These are phyloP conservation scores for Cercospora sp. DNA, from an alignment of 2,329 filamentous ascomycete genomes.

Conservation along the genomic window DNA sequence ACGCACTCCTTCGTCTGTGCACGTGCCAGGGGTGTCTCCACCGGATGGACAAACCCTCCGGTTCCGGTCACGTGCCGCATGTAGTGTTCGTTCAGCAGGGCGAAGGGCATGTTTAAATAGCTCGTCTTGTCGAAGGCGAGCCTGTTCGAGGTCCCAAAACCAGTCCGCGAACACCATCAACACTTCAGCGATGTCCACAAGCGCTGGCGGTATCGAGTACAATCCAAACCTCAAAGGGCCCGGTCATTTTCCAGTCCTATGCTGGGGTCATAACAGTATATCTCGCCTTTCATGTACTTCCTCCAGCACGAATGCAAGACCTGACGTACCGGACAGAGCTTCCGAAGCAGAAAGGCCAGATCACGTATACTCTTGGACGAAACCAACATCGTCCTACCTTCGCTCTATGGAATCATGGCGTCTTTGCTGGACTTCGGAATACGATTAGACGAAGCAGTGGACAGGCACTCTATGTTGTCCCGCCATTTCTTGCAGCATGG, in stretches of 20 bases:
- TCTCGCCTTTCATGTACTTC: not conserved
- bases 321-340: conserved; percentile 3
- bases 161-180: not conserved
- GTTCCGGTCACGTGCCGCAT: not conserved
- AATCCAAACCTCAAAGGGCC: conserved; percentile 11
- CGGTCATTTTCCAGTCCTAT: conserved; percentile 12
- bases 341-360: conserved; percentile 13
- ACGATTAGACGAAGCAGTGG: conserved; percentile 1
- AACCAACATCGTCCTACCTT: conserved; percentile 8
- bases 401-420: conserved; percentile 5
- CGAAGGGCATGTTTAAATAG: not conserved
- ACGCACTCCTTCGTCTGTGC: not conserved
- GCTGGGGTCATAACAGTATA: conserved; percentile 15
- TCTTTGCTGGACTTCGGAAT: conserved; percentile 5
- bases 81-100: not conserved
- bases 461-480: conserved; percentile 1
- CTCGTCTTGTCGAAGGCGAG: not conserved
- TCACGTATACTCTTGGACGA: conserved; percentile 5
- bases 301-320: not conserved
- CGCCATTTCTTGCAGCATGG: not conserved
- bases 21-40: not conserved
- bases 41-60: not conserved
- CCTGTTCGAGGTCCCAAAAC: not conserved
- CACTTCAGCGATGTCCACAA: not conserved
- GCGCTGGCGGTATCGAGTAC: conserved; percentile 5